Conservation (phyloP, 2,329 filamentous ascomycete genomes). For the Calonectria henricotiae region DNA sequence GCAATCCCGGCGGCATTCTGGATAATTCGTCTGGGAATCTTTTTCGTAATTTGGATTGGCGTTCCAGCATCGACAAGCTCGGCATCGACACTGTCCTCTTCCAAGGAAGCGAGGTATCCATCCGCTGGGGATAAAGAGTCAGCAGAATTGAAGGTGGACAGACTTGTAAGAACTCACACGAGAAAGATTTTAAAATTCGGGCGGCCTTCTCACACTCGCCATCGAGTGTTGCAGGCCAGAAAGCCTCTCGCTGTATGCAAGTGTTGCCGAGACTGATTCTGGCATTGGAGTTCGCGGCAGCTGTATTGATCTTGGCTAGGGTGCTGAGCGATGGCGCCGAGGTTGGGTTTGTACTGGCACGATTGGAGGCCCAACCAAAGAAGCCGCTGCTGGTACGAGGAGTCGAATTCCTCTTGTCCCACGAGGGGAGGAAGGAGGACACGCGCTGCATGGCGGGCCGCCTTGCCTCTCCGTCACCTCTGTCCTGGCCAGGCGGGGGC, state of each 20-base stretch:
- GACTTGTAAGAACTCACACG: constrained; percentile 69
- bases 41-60: constrained; percentile 76
- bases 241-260: constrained; percentile 73
- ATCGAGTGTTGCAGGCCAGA: constrained; percentile 89
- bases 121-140: constrained; percentile 62
- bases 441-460: constrained; percentile 63
- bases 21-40: constrained; percentile 89
- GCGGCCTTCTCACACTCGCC: constrained; percentile 94
- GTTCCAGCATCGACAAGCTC: constrained; percentile 63
- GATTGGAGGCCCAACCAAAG: constrained; percentile 65
- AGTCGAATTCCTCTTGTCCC: constrained; percentile 62
- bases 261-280: constrained; percentile 38
- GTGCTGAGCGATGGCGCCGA: constrained; percentile 44
- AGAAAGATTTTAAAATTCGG: constrained; percentile 91
- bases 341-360: constrained; percentile 62
- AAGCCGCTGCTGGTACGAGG: constrained; percentile 52
- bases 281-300: constrained; percentile 54
- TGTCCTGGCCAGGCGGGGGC: constrained; percentile 55
- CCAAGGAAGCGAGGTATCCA: constrained; percentile 69
- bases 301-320: constrained; percentile 57
- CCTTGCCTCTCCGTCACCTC: constrained; percentile 57
- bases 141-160: constrained; percentile 35
- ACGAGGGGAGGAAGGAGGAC: constrained; percentile 63
- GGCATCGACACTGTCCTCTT: constrained; percentile 55
- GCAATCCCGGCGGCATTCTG: constrained; percentile 91